Conservation (phyloP, 1,139 yeast species). For the Scheffersomyces titani region DNA sequence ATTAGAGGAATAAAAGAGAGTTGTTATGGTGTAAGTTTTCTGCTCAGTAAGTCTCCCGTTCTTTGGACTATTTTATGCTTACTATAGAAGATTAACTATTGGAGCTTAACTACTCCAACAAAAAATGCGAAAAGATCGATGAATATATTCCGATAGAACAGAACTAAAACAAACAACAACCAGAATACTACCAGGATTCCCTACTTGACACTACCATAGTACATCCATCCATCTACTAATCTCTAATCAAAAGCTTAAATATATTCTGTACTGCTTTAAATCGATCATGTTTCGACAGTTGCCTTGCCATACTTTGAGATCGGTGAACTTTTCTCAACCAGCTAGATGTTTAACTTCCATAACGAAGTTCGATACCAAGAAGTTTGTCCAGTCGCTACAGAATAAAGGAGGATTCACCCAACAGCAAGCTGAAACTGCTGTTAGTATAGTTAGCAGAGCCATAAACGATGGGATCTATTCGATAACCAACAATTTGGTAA, state of each 20-base stretch:
- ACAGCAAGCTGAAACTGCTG: slow-evolving; percentile 80
- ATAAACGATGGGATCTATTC: slow-evolving; percentile 80
- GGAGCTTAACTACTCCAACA: not conserved
- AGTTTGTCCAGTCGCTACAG: slow-evolving; percentile 68
- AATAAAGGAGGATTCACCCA: slow-evolving; percentile 68
- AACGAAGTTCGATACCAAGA: slow-evolving; percentile 75
- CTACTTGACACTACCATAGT: not conserved
- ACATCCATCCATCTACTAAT: not conserved
- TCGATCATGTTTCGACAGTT: not conserved
- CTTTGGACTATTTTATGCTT: not conserved
- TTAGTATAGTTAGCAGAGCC: slow-evolving; percentile 71
- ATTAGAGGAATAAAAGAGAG: not conserved
- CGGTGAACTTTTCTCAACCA: not conserved
- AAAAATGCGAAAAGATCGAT: not conserved
- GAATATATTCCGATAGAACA: not conserved
- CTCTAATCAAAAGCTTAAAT: no score
- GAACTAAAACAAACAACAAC: not conserved
- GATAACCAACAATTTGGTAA: slow-evolving; percentile 74
- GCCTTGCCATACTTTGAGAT: not conserved
- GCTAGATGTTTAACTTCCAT: slow-evolving; percentile 27
- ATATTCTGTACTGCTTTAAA: not conserved
- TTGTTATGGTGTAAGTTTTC: not conserved
- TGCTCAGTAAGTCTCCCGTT: not conserved
- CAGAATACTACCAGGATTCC: not conserved
- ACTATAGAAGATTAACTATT: not conserved